phyloP scores from a whole-genome alignment of 2,329 filamentous ascomycete genomes.

The Lasiodiplodia theobromae region DNA sequence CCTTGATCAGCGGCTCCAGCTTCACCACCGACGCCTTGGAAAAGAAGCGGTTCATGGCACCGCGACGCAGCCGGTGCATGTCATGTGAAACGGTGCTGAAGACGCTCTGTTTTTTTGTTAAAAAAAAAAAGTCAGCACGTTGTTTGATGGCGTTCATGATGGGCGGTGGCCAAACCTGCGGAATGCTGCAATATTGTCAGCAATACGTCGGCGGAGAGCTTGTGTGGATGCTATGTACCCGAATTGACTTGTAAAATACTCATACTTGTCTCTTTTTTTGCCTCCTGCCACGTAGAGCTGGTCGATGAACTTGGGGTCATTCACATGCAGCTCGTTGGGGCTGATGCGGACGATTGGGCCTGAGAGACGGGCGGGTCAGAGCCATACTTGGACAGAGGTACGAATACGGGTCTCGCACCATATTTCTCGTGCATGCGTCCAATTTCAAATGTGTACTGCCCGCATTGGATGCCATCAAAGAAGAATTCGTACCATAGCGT shows the following conservation, averaged over 20 bases:
- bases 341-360: slow-evolving; percentile 31
- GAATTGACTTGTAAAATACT: slow-evolving; percentile 28
- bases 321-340: slow-evolving; percentile 34
- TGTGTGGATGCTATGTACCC: background rate
- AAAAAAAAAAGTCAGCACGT: background rate
- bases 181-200: background rate
- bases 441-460: slow-evolving; percentile 27
- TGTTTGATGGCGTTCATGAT: too few species aligned
- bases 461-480: slow-evolving; percentile 22
- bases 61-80: slow-evolving; percentile 25
- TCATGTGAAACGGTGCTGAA: slow-evolving; percentile 29
- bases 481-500: slow-evolving; percentile 39
- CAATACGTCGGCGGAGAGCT: background rate
- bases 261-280: slow-evolving; percentile 32
- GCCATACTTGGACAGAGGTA: background rate
- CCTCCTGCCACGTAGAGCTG: slow-evolving; percentile 32
- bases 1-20: slow-evolving; percentile 27
- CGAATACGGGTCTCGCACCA: background rate
- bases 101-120: background rate
- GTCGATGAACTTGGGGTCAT: slow-evolving; percentile 34
- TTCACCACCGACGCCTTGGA: slow-evolving; percentile 23
- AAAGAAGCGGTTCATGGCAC: slow-evolving; percentile 20
- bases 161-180: background rate
- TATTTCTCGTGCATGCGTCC: slow-evolving; percentile 29
- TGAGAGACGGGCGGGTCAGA: slow-evolving; percentile 27